Evolutionary conservation across 805 yeast genomes (phyloP), one percentile per base, ranked within the genome.

Genomic region (Lipomyces yamanashiensis): DNA sequence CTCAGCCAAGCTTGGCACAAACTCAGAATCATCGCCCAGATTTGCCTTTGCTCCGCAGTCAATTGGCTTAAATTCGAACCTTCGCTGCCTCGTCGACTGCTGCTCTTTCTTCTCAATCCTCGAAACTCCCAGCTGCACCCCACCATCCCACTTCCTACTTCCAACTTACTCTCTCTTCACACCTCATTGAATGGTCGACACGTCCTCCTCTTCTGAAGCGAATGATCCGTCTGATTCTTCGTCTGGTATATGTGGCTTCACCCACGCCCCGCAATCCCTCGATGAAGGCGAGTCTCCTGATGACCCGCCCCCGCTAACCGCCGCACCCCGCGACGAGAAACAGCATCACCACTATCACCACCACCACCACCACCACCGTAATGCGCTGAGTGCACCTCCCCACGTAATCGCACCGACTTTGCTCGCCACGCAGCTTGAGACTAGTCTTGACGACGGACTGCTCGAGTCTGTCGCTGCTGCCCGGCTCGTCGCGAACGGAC

Each of bases 361-460:
- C 37, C 58, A 55, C 41, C 56, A 59, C 50, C 63, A 63, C 48
- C 51, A 55, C 40, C 54, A 37, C 51, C 52, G 41, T 48, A 47
- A 59, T 51, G 61, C 61, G 13, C 37, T 48, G 34, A 56, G 52
- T 23, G 67, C 62, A 8, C 64, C 68, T 7, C 62, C 68, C 19
- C 68, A 65, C 52, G 44, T 54, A 23, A 52, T 59, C 49, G 43
- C 43, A 36, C 59, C 68, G n/a, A 53, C 34, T 12, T 59, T 33
- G 10, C 45, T 65, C 50, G 68, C 68, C 21, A 47, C 53, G 9
- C 33, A 21, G 40, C 61, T 65, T 43, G 52, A 59, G 47, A 37
- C 64, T n/a, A 41, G 41, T 52, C 60, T 75, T 17, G 74, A 76
- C 5, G 75, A 78, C 60, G 95, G 95, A 5, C 78, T 86, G 21